Conservation (phyloP, 2,329 filamentous ascomycete genomes). For the Cordyceps tenuipes region DNA sequence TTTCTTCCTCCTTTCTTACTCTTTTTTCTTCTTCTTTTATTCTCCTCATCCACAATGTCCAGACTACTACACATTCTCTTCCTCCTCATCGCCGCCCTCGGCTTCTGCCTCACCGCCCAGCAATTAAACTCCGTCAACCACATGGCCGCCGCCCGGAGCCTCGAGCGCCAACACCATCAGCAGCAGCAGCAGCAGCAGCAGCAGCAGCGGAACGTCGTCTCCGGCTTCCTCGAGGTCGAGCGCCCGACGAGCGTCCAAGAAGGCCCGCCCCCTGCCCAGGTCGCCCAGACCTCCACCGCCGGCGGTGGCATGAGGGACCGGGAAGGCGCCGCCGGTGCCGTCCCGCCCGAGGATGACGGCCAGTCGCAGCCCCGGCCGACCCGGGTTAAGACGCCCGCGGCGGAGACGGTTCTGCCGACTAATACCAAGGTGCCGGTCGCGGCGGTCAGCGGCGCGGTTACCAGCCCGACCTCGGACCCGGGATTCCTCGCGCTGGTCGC, state of each 20-base stretch:
- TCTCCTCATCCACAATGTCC: not conserved
- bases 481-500: conserved; percentile 8
- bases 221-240: not conserved
- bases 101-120: conserved; percentile 5
- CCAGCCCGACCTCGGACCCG: not conserved
- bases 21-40: not conserved
- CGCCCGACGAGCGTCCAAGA: not conserved
- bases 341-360: not conserved
- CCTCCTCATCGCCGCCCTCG: conserved; percentile 2
- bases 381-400: conserved; percentile 6
- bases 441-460: not conserved
- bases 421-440: conserved; percentile 10
- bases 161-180: not conserved
- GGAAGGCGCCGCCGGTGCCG: not conserved
- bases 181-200: not conserved
- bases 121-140: not conserved
- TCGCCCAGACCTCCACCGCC: not conserved
- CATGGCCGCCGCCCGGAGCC: not conserved
- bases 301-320: not conserved
- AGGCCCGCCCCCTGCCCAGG: not conserved
- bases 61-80: not conserved
- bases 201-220: not conserved
- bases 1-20: not conserved
- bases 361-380: not conserved
- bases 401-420: conserved; percentile 1